Percentiles rank a stretch among this genome's conserved stretches.
Evolutionary conservation across 441 rosid genomes (phyloP).

Genomic region (Cnidoscolus chayamansa): DNA sequence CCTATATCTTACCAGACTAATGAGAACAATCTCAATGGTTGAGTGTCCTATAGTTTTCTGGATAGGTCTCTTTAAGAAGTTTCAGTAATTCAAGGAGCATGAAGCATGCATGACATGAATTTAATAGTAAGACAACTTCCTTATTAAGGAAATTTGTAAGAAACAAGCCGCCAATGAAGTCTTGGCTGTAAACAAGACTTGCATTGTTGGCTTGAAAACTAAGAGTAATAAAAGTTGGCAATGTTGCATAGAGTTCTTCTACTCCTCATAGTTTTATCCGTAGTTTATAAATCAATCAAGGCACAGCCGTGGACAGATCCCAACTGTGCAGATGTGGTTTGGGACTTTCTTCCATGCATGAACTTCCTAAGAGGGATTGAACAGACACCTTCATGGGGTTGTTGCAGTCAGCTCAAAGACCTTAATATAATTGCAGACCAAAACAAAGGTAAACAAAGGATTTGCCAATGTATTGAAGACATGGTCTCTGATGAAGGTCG

Average conservation of each 20-base stretch:
- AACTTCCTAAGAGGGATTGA: background rate
- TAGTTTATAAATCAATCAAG: background rate
- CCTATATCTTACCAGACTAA: background rate
- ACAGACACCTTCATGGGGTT: background rate
- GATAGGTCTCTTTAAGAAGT: background rate
- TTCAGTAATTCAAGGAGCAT: background rate
- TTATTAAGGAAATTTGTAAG: background rate
- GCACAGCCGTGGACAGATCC: conserved; percentile 8
- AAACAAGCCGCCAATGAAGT: too few species aligned
- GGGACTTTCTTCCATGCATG: conserved; percentile 8
- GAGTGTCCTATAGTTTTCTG: background rate
- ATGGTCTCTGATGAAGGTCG: background rate
- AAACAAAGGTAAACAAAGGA: background rate
- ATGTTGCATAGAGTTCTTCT: conserved; percentile 3
- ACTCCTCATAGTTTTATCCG: background rate
- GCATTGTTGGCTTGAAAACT: too few species aligned
- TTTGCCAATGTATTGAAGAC: background rate
- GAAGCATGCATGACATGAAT: background rate
- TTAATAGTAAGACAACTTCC: background rate
- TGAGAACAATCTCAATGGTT: background rate
- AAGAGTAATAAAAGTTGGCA: background rate
- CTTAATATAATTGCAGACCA: background rate
- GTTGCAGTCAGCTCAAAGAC: conserved; percentile 2
- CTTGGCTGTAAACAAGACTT: too few species aligned
- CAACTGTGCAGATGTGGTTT: conserved; percentile 5